These are phyloP conservation scores for Plantago lanceolata DNA, from an alignment of 305 asterid species.

Conservation along the genomic window DNA sequence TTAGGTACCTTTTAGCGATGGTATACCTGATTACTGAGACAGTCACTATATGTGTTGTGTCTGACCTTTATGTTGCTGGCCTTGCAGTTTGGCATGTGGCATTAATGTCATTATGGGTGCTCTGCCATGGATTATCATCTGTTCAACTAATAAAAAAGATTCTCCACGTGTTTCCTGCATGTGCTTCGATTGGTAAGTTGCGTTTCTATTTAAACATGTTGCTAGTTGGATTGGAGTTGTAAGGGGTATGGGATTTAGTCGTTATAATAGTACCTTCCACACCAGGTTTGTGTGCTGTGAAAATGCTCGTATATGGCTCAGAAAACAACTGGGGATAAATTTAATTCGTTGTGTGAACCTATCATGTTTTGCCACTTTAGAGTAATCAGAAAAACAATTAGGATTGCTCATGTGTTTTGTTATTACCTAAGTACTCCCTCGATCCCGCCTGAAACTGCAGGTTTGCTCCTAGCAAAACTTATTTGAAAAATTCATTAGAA, in stretches of 20 bases:
- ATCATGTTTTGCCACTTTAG: background rate
- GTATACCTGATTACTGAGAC: background rate
- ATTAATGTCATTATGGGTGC: conserved; percentile 52
- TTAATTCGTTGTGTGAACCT: background rate
- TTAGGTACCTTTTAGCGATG: background rate
- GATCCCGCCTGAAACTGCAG: no score
- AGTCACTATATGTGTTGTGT: background rate
- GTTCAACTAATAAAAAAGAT: conserved; percentile 54
- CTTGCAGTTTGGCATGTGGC: conserved; percentile 26
- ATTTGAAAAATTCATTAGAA: no score
- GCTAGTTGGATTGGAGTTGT: conserved; percentile 15
- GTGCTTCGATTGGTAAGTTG: conserved; percentile 83
- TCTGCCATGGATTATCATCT: conserved; percentile 68
- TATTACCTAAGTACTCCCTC: background rate
- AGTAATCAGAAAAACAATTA: background rate
- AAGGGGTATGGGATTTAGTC: background rate
- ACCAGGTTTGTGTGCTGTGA: background rate
- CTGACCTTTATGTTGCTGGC: background rate
- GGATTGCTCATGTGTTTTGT: background rate
- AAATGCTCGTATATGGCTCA: background rate
- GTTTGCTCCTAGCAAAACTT: no score
- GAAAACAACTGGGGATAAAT: background rate
- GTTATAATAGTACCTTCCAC: background rate
- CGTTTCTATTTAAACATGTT: conserved; percentile 16
- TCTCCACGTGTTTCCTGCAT: conserved; percentile 71